A percentile compares a stretch with the other conserved stretches of the same genome.
Conservation (phyloP, 208 protist genomes). For the Willaertia magna region DNA sequence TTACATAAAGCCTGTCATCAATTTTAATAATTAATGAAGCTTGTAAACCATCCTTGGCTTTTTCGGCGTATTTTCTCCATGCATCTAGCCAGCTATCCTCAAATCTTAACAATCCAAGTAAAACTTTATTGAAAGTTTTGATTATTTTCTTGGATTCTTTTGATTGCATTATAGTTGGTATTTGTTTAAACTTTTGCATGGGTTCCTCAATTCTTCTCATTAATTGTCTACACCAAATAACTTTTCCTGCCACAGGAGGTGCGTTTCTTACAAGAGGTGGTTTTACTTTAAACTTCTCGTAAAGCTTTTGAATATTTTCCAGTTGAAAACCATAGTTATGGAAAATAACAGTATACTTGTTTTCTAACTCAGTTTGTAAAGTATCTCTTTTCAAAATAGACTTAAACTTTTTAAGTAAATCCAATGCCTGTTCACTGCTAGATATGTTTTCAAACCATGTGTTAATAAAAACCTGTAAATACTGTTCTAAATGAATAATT, state of each 20-base stretch:
- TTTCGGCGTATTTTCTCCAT: constrained; percentile 81
- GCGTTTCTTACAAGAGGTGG: constrained; percentile 81
- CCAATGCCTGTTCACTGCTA: constrained; percentile 73
- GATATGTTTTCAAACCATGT: constrained; percentile 85
- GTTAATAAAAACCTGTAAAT: constrained; percentile 84
- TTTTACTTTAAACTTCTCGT: constrained; percentile 81
- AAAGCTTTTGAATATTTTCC: constrained; percentile 84
- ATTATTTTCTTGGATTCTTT: constrained; percentile 90
- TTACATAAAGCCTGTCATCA: constrained; percentile 84
- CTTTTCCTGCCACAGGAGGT: constrained; percentile 81
- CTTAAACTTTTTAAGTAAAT: constrained; percentile 80
- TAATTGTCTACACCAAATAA: constrained; percentile 84
- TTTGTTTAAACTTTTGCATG: constrained; percentile 86
- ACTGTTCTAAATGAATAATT: constrained; percentile 78
- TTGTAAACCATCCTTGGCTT: constrained; percentile 75
- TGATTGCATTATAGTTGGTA: constrained; percentile 77
- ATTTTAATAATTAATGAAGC: constrained; percentile 79
- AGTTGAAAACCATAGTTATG: constrained; percentile 84
- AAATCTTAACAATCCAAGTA: constrained; percentile 82
- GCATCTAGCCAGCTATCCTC: constrained; percentile 84
- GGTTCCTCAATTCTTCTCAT: constrained; percentile 85
- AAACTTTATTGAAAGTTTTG: constrained; percentile 86
- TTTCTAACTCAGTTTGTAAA: constrained; percentile 75
- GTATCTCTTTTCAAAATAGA: constrained; percentile 71
- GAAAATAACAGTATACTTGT: constrained; percentile 87